Percentiles rank a stretch among this genome's conserved stretches.
These are phyloP conservation scores for Nemania bipapillata DNA, from an alignment of 2,329 filamentous ascomycete species.

Conservation along the genomic window DNA sequence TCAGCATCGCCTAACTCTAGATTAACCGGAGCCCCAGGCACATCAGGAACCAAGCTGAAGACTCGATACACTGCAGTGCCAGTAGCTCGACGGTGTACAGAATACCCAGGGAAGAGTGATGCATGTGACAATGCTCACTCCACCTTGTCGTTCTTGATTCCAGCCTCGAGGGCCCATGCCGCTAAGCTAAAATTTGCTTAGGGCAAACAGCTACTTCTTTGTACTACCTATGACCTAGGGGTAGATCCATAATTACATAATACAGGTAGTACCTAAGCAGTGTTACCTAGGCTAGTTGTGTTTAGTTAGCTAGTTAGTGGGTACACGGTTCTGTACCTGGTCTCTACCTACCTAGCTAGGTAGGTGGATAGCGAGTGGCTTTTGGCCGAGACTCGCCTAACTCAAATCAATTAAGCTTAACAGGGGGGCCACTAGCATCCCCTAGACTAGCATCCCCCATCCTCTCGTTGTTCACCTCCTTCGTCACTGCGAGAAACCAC, in stretches of 20 bases:
- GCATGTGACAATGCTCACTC: constrained; percentile 36
- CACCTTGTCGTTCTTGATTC: background rate
- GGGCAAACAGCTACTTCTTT: background rate
- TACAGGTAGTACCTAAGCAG: too few species aligned
- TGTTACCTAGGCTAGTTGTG: too few species aligned
- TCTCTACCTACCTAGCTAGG: background rate
- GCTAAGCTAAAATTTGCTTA: constrained; percentile 16
- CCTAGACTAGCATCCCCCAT: constrained; percentile 9
- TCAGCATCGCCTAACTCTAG: constrained; percentile 12
- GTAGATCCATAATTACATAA: background rate
- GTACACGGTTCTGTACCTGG: too few species aligned
- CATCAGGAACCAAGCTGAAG: background rate
- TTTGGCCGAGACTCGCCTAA: constrained; percentile 3
- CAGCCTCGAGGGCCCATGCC: background rate
- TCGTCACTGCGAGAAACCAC: background rate
- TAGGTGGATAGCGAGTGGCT: background rate
- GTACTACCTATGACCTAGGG: background rate
- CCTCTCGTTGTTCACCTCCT: constrained; percentile 18
- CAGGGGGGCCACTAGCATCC: constrained; percentile 8
- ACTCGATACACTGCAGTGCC: background rate
- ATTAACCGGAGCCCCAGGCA: background rate
- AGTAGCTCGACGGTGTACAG: background rate
- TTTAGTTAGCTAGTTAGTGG: too few species aligned
- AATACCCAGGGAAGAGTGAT: too few species aligned
- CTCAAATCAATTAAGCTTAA: constrained; percentile 33